Evolutionary conservation across 805 yeast genomes (phyloP), one percentile per base, ranked within the genome.

Genomic region (Candida adriatica): DNA sequence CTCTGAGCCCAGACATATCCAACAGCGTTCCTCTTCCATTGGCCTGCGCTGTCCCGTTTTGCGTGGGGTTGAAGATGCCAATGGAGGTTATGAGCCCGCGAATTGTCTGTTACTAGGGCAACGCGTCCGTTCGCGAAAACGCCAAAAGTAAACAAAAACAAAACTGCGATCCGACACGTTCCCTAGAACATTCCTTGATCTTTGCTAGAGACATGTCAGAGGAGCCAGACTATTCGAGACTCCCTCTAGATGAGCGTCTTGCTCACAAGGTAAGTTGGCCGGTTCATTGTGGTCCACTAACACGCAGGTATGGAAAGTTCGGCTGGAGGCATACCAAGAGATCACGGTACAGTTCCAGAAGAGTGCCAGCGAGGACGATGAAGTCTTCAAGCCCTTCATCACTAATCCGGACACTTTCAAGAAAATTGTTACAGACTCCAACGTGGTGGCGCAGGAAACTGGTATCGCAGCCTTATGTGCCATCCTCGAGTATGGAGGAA

Each of bases 401-500:
- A 49, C 56, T 13, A 68, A 64, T 34, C 79, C 86, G 0, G 78
- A 72, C 8, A 31, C 68, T 3, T 62, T 78, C 46, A 75, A 71
- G 43, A 64, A 65, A 42, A 67, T 79, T 24, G 77, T 82, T 6
- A 64, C 73, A 3, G 98, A 92, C 52, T 55, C 79, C 19, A 92
- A 92, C 51, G 96, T 87, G 13, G 92, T 81, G 13, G 95, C 97
- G 0, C 95, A 87, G 42, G 97, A 92, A 49, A 62, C 79, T 2
- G 97, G 85, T 5, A 61, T 86, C 14, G 53, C 59, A 4, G 68
- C 82, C 6, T 53, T 85, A 6, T 57, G 58, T 10, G 64, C 73
- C 5, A 70, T 73, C 46, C 57, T 82, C 26, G 70, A 73, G 45
- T 69, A 55, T 47, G 82, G 83, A 2, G 79, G 78, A 0, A 35